These are phyloP conservation scores for Glycyrrhiza uralensis DNA, from an alignment of 306 rosid genomes.

Conservation along the genomic window DNA sequence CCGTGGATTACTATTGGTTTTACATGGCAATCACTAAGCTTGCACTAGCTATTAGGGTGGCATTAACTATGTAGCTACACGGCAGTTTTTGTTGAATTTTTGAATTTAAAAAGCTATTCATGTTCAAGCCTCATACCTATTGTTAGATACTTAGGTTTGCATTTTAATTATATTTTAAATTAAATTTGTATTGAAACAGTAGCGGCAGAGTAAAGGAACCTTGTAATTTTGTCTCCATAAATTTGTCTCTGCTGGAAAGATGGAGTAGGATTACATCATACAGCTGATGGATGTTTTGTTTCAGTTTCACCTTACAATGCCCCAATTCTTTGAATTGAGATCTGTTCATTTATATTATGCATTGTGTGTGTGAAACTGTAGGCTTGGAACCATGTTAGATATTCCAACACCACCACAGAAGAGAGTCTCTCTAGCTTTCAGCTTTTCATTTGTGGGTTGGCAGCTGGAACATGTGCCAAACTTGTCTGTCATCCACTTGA, in stretches of 20 bases:
- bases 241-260: not conserved
- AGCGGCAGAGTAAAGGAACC: not conserved
- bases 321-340: not conserved
- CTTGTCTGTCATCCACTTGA: slow-evolving; percentile 98
- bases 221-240: not conserved
- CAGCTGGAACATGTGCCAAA: slow-evolving; percentile 93
- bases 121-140: not conserved
- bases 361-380: slow-evolving; percentile 31
- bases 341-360: not conserved
- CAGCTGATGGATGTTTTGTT: slow-evolving; percentile 12
- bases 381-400: slow-evolving; percentile 58
- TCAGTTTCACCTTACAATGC: not conserved
- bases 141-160: not conserved
- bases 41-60: not conserved
- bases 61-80: not conserved
- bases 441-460: slow-evolving; percentile 81
- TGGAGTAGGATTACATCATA: not conserved
- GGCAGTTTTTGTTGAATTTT: slow-evolving; percentile 2
- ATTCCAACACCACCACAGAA: slow-evolving; percentile 30
- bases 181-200: not conserved
- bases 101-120: not conserved
- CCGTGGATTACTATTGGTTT: not conserved
- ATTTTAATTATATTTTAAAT: not conserved
- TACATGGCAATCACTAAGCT: not conserved
- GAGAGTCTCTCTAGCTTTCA: slow-evolving; percentile 68